phyloP scores from a whole-genome alignment of 1,139 yeast species.

The Kurtzmaniella quercitrusa region DNA sequence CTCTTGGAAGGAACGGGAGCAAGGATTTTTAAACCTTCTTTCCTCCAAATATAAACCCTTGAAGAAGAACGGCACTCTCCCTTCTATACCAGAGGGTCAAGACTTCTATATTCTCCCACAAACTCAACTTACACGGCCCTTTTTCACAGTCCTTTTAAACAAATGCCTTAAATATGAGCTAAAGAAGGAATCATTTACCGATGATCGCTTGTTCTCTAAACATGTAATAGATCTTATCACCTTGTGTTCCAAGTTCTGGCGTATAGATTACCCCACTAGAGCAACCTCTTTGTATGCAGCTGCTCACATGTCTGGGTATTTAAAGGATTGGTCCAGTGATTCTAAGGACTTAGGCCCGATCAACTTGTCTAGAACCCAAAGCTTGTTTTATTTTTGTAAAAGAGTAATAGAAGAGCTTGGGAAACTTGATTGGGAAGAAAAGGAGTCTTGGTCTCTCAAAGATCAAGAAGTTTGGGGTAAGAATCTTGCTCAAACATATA shows the following conservation, averaged over 20 bases:
- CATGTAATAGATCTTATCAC: constrained; percentile 37
- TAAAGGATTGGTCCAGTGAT: constrained; percentile 29
- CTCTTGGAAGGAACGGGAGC: constrained; percentile 52
- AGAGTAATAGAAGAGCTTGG: constrained; percentile 29
- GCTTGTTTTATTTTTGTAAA: constrained; percentile 26
- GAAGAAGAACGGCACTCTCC: constrained; percentile 29
- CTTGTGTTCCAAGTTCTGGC: constrained; percentile 56
- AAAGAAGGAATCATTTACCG: constrained; percentile 11
- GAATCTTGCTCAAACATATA: constrained; percentile 45
- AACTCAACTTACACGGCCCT: constrained; percentile 25
- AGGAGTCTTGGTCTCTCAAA: constrained; percentile 38
- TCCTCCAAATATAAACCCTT: constrained; percentile 37
- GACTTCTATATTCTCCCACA: constrained; percentile 43
- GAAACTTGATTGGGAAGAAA: constrained; percentile 32
- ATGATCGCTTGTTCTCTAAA: constrained; percentile 31
- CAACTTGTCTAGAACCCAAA: constrained; percentile 23
- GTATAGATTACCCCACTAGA: constrained; percentile 50
- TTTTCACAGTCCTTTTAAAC: constrained; percentile 23
- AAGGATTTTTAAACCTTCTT: constrained; percentile 31
- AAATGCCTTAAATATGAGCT: constrained; percentile 25
- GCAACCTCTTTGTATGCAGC: constrained; percentile 53
- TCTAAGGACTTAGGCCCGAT: constrained; percentile 28
- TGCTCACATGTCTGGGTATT: constrained; percentile 38
- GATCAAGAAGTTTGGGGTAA: constrained; percentile 53
- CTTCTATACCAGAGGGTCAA: constrained; percentile 28